phyloP scores from a whole-genome alignment of 106 monocot genomes.

The Platanthera guangdongensis region DNA sequence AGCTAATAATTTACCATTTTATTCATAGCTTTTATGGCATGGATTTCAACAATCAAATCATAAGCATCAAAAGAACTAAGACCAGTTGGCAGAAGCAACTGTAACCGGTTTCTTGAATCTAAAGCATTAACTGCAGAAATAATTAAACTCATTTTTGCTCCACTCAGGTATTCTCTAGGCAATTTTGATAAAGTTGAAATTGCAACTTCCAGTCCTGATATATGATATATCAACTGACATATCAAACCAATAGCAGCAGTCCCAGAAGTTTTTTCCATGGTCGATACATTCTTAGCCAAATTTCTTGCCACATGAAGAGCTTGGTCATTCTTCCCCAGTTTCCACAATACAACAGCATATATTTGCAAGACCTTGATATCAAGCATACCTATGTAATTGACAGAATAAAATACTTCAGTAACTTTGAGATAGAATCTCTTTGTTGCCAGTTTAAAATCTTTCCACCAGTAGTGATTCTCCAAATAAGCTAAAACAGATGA shows the following conservation, averaged over 20 bases:
- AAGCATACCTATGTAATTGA: conserved; percentile 44
- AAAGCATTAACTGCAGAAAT: conserved; percentile 55
- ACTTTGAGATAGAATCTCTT: neutral
- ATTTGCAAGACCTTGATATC: conserved; percentile 57
- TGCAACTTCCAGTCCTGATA: conserved; percentile 52
- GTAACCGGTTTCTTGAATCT: conserved; percentile 35
- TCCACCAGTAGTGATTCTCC: neutral
- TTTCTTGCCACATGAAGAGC: conserved; percentile 50
- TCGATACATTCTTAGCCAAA: conserved; percentile 41
- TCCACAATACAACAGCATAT: conserved; percentile 77
- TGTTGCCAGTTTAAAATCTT: neutral
- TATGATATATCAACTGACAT: conserved; percentile 63
- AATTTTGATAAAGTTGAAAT: conserved; percentile 34
- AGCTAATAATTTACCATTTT: conserved; percentile 48
- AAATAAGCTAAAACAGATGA: neutral
- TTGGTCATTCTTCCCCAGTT: conserved; percentile 51
- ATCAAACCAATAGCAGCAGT: conserved; percentile 53
- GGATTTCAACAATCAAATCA: conserved; percentile 44
- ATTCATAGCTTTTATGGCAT: conserved; percentile 47
- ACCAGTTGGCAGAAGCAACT: conserved; percentile 29
- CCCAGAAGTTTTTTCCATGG: conserved; percentile 39
- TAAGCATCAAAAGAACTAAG: conserved; percentile 16
- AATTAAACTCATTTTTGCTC: conserved; percentile 42
- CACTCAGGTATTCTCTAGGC: conserved; percentile 39
- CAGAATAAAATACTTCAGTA: conserved; percentile 7